These are phyloP conservation scores for Nicotiana attenuata DNA, from an alignment of 257 asterid genomes.

Conservation along the genomic window DNA sequence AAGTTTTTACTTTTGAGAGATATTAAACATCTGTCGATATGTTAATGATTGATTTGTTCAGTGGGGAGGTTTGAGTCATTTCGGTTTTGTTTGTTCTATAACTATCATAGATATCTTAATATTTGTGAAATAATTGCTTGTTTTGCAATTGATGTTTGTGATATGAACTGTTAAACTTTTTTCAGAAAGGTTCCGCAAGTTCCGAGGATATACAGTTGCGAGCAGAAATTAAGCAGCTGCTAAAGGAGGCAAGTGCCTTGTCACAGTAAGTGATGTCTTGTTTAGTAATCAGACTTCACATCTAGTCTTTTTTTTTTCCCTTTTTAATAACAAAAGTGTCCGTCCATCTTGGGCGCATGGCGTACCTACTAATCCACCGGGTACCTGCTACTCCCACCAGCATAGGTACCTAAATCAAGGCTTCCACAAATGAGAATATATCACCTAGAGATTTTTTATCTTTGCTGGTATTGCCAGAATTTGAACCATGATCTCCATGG, in stretches of 20 bases:
- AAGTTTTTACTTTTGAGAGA: no score
- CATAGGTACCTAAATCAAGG: not conserved
- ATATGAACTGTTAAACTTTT: not conserved
- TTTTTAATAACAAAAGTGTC: not conserved
- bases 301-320: not conserved
- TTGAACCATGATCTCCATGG: not conserved
- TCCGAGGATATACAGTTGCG: slow-evolving; percentile 43
- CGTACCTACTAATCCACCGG: not conserved
- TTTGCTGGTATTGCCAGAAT: not conserved
- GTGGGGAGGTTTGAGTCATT: not conserved
- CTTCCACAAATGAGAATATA: not conserved
- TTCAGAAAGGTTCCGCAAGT: slow-evolving; percentile 45
- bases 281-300: not conserved
- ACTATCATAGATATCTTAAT: not conserved
- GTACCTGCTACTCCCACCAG: not conserved
- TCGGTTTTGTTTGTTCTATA: not conserved
- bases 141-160: not conserved
- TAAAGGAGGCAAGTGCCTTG: slow-evolving; percentile 67
- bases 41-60: not conserved
- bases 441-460: not conserved
- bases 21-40: not conserved
- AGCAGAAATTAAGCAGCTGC: slow-evolving; percentile 64
- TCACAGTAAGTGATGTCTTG: slow-evolving; percentile 53
- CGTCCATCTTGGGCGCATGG: not conserved
- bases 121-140: not conserved